Conservation (phyloP, 306 rosid species). For the Sindora glabra region DNA sequence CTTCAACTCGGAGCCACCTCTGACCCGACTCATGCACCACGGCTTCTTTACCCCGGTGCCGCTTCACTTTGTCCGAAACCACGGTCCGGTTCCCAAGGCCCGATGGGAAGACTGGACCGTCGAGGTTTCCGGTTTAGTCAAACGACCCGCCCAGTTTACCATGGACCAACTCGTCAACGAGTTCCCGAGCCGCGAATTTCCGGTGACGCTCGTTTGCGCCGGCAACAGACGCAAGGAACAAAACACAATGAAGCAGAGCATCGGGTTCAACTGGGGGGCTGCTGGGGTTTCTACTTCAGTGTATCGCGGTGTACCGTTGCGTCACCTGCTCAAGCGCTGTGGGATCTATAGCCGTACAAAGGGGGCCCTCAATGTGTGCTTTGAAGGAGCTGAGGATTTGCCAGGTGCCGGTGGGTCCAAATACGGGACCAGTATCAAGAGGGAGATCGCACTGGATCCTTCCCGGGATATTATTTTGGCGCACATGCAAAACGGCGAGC, state of each 20-base stretch:
- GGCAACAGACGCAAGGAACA: too few relatives aligned
- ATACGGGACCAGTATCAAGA: conserved; percentile 56
- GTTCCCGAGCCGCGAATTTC: too few relatives aligned
- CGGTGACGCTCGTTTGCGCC: too few relatives aligned
- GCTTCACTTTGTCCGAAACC: conserved; percentile 82
- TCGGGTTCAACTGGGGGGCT: too few relatives aligned
- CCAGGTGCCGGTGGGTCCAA: conserved; percentile 86
- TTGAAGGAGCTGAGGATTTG: conserved; percentile 74
- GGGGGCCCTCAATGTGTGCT: conserved; percentile 64
- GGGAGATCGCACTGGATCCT: conserved; percentile 68
- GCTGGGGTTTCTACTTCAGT: not conserved
- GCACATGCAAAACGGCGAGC: conserved; percentile 74
- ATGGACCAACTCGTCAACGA: conserved; percentile 9
- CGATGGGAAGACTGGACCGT: conserved; percentile 62
- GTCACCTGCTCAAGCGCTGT: conserved; percentile 43
- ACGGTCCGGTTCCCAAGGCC: conserved; percentile 53
- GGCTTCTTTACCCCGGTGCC: conserved; percentile 82
- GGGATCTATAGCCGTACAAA: conserved; percentile 34
- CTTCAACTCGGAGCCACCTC: conserved; percentile 57
- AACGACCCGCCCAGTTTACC: conserved; percentile 29
- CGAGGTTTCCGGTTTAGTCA: conserved; percentile 57
- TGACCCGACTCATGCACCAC: conserved; percentile 66
- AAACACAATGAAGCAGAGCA: too few relatives aligned
- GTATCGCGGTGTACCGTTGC: conserved; percentile 8
- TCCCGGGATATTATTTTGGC: conserved; percentile 67